These are phyloP conservation scores for Pythium inflatum DNA, from an alignment of 352 stramenopile genomes.

Conservation along the genomic window DNA sequence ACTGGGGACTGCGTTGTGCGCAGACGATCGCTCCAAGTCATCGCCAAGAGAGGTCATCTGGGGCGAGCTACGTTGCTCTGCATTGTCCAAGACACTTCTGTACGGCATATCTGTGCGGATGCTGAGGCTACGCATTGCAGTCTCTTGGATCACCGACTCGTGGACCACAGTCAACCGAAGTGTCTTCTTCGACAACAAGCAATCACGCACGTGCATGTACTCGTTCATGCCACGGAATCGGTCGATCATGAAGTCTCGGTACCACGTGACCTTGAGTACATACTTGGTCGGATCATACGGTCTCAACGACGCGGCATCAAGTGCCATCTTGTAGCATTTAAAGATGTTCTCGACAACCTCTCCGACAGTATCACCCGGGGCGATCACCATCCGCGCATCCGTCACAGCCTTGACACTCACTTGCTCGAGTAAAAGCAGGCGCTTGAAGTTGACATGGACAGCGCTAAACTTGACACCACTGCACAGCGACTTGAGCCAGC, in stretches of 20 bases:
- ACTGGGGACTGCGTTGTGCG: slow-evolving; percentile 50
- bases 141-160: slow-evolving; percentile 85
- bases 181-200: slow-evolving; percentile 85
- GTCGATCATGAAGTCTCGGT: slow-evolving; percentile 87
- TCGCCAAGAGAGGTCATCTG: slow-evolving; percentile 78
- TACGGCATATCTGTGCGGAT: slow-evolving; percentile 67
- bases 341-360: slow-evolving; percentile 91
- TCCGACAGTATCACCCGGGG: slow-evolving; percentile 79
- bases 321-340: slow-evolving; percentile 83
- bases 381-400: slow-evolving; percentile 86
- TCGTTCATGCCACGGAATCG: slow-evolving; percentile 83
- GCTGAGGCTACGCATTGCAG: slow-evolving; percentile 74
- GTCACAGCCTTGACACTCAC: slow-evolving; percentile 83
- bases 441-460: slow-evolving; percentile 78
- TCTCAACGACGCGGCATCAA: slow-evolving; percentile 73
- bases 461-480: slow-evolving; percentile 80
- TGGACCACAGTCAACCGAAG: slow-evolving; percentile 85
- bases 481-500: slow-evolving; percentile 83
- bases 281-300: slow-evolving; percentile 85
- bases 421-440: slow-evolving; percentile 86
- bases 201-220: slow-evolving; percentile 88
- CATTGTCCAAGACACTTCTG: slow-evolving; percentile 52
- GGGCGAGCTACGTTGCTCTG: slow-evolving; percentile 63
- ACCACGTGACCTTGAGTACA: slow-evolving; percentile 84
- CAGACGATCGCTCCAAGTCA: slow-evolving; percentile 57